phyloP scores from a whole-genome alignment of 768 basidiomycete genomes.

The Collybiopsis confluens region DNA sequence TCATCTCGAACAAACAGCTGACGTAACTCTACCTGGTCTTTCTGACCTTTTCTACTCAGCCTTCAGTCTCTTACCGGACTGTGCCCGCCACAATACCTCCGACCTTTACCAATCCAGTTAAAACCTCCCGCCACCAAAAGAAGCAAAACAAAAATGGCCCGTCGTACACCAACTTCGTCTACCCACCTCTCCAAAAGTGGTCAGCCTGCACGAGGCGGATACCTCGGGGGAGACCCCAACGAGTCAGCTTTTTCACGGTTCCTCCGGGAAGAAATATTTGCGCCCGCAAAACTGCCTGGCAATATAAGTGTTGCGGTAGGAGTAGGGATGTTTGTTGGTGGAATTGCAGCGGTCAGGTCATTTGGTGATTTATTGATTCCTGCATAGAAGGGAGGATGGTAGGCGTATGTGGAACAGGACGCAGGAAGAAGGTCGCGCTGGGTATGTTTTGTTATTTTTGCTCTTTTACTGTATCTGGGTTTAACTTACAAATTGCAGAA shows the following conservation, averaged over 20 bases:
- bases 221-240: conserved; percentile 48
- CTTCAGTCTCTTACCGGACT: no score
- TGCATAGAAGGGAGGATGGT: conserved; percentile 30
- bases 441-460: not conserved
- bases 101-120: no score
- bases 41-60: no score
- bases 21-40: no score
- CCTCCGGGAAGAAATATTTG: conserved; percentile 59
- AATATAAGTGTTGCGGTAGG: conserved; percentile 70
- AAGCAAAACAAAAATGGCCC: conserved; percentile 62
- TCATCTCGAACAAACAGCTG: no score
- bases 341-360: conserved; percentile 64
- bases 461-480: no score
- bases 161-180: conserved; percentile 44
- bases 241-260: conserved; percentile 61
- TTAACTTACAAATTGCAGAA: no score
- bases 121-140: no score
- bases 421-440: not conserved
- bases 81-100: no score
- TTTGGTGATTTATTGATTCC: conserved; percentile 81
- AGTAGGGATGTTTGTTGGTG: conserved; percentile 62
- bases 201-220: conserved; percentile 33
- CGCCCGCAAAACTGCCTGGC: conserved; percentile 71
- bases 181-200: conserved; percentile 51
- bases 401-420: not conserved